A percentile compares a stretch with the other conserved stretches of the same genome.
Evolutionary conservation across 495 filamentous ascomycete species (phyloP).

Genomic region (Penicillium dipodomyicola): DNA sequence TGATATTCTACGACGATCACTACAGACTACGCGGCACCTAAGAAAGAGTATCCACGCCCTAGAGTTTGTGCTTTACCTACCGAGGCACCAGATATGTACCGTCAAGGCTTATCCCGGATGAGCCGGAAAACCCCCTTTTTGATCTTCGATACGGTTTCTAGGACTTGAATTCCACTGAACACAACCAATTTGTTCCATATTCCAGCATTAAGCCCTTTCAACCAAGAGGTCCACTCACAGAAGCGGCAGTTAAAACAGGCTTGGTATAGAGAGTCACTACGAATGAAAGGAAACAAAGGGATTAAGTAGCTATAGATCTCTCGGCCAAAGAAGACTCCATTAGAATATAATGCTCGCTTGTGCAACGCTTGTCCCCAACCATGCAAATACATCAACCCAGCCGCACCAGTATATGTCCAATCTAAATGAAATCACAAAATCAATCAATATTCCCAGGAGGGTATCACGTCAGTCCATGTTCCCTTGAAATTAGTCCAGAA

Average conservation of each 20-base stretch:
- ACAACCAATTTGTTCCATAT: too few relatives aligned
- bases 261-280: background rate
- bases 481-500: background rate
- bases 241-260: background rate
- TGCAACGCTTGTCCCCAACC: slow-evolving; percentile 7
- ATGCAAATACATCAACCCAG: slow-evolving; percentile 6
- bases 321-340: background rate
- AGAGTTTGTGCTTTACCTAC: too few relatives aligned
- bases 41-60: background rate
- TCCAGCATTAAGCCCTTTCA: too few relatives aligned
- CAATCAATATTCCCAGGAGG: slow-evolving; percentile 4
- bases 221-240: background rate
- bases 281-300: background rate
- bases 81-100: too few relatives aligned
- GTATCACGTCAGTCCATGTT: slow-evolving; percentile 9
- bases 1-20: background rate
- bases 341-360: slow-evolving; percentile 8
- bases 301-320: background rate
- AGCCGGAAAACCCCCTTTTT: too few relatives aligned
- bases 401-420: slow-evolving; percentile 11
- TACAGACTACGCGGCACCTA: background rate
- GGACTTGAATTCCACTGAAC: too few relatives aligned
- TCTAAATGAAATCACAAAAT: slow-evolving; percentile 1
- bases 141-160: too few relatives aligned
- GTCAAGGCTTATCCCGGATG: too few relatives aligned